phyloP scores from a whole-genome alignment of 345 rosid species.

The Abelmoschus esculentus region DNA sequence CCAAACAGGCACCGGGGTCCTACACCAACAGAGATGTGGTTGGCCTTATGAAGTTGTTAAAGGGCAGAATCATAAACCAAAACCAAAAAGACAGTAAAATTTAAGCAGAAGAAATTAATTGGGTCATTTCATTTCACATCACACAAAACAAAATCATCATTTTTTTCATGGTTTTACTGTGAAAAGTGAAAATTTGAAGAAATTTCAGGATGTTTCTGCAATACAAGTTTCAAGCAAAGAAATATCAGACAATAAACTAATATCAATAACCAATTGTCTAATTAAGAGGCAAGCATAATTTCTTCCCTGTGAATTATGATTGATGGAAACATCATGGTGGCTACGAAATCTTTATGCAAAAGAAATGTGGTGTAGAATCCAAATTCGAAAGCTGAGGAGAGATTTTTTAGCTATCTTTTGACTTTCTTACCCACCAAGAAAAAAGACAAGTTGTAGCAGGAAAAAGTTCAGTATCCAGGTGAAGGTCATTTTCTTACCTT shows the following conservation, averaged over 20 bases:
- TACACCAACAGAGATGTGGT: background rate
- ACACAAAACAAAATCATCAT: background rate
- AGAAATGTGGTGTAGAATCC: slow-evolving; percentile 45
- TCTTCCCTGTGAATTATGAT: background rate
- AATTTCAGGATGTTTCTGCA: background rate
- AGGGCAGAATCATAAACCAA: slow-evolving; percentile 10
- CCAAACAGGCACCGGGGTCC: background rate
- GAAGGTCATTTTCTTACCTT: background rate
- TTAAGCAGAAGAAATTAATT: background rate
- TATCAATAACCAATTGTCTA: background rate
- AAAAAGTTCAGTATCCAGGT: too few species aligned
- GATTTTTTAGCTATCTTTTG: slow-evolving; percentile 1
- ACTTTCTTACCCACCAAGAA: background rate
- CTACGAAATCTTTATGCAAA: background rate
- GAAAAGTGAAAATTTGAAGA: background rate
- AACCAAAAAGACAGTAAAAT: background rate
- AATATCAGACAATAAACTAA: background rate
- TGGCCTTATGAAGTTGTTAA: slow-evolving; percentile 37
- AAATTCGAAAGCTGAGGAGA: slow-evolving; percentile 8
- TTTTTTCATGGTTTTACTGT: background rate
- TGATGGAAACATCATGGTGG: background rate
- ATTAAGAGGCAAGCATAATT: background rate
- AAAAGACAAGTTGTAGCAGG: too few species aligned
- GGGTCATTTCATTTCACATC: background rate
- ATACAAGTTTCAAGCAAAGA: background rate